phyloP scores from a whole-genome alignment of 177 flowering plant genomes.

The Vitis hybrid region DNA sequence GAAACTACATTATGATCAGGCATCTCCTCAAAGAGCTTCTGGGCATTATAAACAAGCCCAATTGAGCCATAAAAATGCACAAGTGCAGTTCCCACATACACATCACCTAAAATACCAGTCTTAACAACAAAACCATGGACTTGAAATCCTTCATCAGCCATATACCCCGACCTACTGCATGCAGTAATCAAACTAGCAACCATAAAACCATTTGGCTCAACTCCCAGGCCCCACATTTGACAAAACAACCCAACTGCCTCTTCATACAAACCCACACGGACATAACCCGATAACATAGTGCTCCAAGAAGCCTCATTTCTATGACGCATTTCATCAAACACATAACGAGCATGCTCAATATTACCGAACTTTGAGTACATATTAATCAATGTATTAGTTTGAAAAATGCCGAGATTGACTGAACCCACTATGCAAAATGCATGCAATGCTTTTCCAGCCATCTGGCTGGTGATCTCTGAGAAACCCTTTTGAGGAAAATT shows the following conservation, averaged over 20 bases:
- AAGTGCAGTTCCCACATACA: conserved; percentile 70
- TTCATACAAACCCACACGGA: conserved; percentile 35
- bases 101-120: conserved; percentile 57
- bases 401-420: conserved; percentile 33
- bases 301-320: conserved; percentile 79
- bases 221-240: conserved; percentile 39
- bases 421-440: conserved; percentile 45
- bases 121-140: conserved; percentile 62
- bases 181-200: conserved; percentile 67
- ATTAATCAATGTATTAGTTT: conserved; percentile 59
- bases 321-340: conserved; percentile 62
- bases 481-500: conserved; percentile 63
- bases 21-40: conserved; percentile 66
- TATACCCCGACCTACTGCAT: conserved; percentile 41
- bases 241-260: conserved; percentile 46
- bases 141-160: conserved; percentile 54
- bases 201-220: conserved; percentile 47
- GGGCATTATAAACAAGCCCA: conserved; percentile 36
- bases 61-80: conserved; percentile 72
- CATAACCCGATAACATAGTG: conserved; percentile 69
- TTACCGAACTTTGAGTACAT: conserved; percentile 61
- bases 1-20: conserved; percentile 68
- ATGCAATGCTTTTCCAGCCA: conserved; percentile 58
- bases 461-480: conserved; percentile 46
- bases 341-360: conserved; percentile 31